Percentiles rank a stretch among this genome's conserved stretches.
Evolutionary conservation across 2,329 filamentous ascomycete genomes (phyloP).

Genomic region (Cladosporium cucumerinum): DNA sequence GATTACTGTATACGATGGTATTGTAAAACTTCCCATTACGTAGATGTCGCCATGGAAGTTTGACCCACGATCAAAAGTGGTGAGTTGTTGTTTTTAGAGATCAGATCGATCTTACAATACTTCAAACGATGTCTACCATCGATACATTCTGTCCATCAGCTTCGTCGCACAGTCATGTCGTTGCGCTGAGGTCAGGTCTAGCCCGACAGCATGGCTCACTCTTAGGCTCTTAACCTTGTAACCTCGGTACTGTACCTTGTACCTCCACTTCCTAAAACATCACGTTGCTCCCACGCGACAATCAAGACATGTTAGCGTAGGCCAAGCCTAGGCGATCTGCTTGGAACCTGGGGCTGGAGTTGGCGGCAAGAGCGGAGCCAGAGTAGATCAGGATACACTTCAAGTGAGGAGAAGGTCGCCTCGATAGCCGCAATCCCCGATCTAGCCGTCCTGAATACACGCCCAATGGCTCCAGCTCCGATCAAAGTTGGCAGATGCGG

Average conservation of each 20-base stretch:
- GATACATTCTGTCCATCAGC: background rate
- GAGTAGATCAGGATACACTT: background rate
- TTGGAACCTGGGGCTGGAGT: background rate
- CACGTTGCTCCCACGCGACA: conserved; percentile 4
- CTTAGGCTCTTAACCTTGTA: background rate
- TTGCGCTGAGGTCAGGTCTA: background rate
- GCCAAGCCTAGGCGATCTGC: conserved; percentile 5
- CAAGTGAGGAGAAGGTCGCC: conserved; percentile 10
- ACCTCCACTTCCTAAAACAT: conserved; percentile 1
- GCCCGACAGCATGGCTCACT: background rate
- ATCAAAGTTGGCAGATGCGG: background rate
- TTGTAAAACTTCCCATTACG: background rate
- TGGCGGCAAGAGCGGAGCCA: background rate
- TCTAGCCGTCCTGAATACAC: background rate
- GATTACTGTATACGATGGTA: background rate
- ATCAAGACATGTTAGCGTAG: conserved; percentile 3
- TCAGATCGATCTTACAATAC: background rate
- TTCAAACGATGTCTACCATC: background rate
- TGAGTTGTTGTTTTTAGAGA: background rate
- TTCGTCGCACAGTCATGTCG: background rate
- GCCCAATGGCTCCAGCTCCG: background rate
- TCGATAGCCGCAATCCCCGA: conserved; percentile 14
- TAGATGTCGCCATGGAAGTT: background rate
- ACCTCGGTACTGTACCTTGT: conserved; percentile 1
- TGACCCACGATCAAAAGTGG: background rate